phyloP scores from a whole-genome alignment of 2,329 filamentous ascomycete genomes.

The Reticulascus tulasneorum region DNA sequence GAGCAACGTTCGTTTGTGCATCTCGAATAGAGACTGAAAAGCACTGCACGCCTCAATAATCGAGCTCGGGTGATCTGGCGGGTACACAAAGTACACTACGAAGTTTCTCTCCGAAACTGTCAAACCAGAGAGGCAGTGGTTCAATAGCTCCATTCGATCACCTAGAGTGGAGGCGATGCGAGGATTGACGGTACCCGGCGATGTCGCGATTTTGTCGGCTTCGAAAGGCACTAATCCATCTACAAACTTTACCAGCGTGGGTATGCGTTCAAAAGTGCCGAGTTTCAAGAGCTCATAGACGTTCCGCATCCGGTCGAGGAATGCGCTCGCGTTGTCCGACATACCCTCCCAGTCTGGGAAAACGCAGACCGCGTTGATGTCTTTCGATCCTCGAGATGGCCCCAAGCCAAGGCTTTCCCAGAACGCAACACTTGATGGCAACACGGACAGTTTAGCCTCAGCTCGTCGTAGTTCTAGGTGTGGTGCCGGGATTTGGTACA shows the following conservation, averaged over 20 bases:
- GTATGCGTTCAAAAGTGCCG: slow-evolving; percentile 57
- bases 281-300: slow-evolving; percentile 72
- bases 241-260: slow-evolving; percentile 36
- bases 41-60: slow-evolving; percentile 68
- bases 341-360: slow-evolving; percentile 65
- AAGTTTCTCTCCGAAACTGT: slow-evolving; percentile 53
- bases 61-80: slow-evolving; percentile 56
- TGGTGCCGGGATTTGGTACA: slow-evolving; percentile 63
- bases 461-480: slow-evolving; percentile 69
- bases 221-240: slow-evolving; percentile 49
- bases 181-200: slow-evolving; percentile 8
- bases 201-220: slow-evolving; percentile 33
- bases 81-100: slow-evolving; percentile 74
- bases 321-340: slow-evolving; percentile 54
- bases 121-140: slow-evolving; percentile 39
- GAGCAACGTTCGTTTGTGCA: slow-evolving; percentile 49
- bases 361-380: slow-evolving; percentile 66
- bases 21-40: slow-evolving; percentile 69
- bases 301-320: slow-evolving; percentile 64
- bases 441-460: slow-evolving; percentile 65
- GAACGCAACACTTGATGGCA: slow-evolving; percentile 71
- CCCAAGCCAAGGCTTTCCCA: slow-evolving; percentile 78
- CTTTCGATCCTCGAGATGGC: slow-evolving; percentile 67
- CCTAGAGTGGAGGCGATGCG: slow-evolving; percentile 31
- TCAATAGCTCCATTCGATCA: slow-evolving; percentile 46